Evolutionary conservation across 805 yeast species (phyloP).

Genomic region (Starmerella khaoyaiensis): DNA sequence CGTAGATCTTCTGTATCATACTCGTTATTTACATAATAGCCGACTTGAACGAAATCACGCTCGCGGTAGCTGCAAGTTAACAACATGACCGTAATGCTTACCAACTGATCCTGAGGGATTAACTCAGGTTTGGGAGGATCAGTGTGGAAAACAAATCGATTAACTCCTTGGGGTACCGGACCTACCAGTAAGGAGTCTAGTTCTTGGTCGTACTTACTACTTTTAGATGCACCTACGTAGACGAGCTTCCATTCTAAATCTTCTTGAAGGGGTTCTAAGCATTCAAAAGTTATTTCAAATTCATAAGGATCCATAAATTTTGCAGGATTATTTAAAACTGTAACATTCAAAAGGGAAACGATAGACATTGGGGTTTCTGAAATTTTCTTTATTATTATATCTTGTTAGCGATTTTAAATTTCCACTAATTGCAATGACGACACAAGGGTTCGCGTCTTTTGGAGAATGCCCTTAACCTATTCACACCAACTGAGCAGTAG

Average conservation of each 20-base stretch:
- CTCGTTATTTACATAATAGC: conserved; percentile 94
- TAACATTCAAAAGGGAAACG: conserved; percentile 80
- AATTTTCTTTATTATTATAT: neutral
- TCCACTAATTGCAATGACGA: no score
- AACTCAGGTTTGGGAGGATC: conserved; percentile 95
- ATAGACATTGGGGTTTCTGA: conserved; percentile 63
- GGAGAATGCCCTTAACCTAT: no score
- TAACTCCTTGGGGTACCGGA: conserved; percentile 95
- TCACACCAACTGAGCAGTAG: no score
- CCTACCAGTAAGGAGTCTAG: conserved; percentile 94
- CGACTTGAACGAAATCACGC: conserved; percentile 90
- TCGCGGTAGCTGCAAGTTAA: conserved; percentile 88
- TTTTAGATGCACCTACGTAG: conserved; percentile 90
- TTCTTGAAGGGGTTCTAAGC: conserved; percentile 79
- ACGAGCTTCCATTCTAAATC: conserved; percentile 97
- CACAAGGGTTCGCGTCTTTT: no score
- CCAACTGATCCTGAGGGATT: conserved; percentile 91
- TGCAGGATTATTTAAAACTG: conserved; percentile 90
- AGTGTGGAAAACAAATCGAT: conserved; percentile 82
- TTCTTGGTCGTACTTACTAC: conserved; percentile 93
- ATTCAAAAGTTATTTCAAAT: conserved; percentile 94
- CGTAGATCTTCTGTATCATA: conserved; percentile 86
- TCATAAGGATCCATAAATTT: conserved; percentile 86
- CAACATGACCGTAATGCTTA: conserved; percentile 85
- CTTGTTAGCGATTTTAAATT: no score